Evolutionary conservation across 2,329 filamentous ascomycete species (phyloP).

Genomic region (Phyllosticta citriasiana): DNA sequence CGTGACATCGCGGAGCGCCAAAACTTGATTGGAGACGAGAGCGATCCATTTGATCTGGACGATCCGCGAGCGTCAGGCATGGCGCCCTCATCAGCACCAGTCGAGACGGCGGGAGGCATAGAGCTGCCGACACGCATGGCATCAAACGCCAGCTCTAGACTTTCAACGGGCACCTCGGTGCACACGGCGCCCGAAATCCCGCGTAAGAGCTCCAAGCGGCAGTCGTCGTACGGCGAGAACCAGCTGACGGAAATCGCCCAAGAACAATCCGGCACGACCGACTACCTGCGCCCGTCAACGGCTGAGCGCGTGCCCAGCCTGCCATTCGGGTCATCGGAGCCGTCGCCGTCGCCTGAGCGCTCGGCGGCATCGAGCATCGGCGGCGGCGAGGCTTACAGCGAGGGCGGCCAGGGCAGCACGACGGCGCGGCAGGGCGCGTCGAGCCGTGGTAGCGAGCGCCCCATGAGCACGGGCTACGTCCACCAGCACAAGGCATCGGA

Average conservation of each 20-base stretch:
- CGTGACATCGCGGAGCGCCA: background rate
- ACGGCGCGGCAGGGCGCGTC: background rate
- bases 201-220: slow-evolving; percentile 55
- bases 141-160: slow-evolving; percentile 46
- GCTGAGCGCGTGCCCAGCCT: slow-evolving; percentile 17
- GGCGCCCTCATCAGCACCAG: slow-evolving; percentile 49
- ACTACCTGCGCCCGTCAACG: slow-evolving; percentile 1
- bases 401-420: background rate
- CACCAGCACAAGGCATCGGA: slow-evolving; percentile 29
- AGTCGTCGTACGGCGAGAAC: slow-evolving; percentile 17
- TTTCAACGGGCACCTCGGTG: slow-evolving; percentile 14
- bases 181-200: slow-evolving; percentile 42
- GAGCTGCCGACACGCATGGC: slow-evolving; percentile 54
- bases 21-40: slow-evolving; percentile 24
- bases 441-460: slow-evolving; percentile 15
- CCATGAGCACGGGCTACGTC: slow-evolving; percentile 28
- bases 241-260: slow-evolving; percentile 23
- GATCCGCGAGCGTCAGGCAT: slow-evolving; percentile 37
- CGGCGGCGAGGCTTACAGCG: background rate
- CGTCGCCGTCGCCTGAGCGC: slow-evolving; percentile 26
- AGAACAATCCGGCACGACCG: slow-evolving; percentile 11
- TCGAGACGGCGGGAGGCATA: slow-evolving; percentile 50
- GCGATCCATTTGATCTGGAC: slow-evolving; percentile 34
- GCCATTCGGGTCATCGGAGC: slow-evolving; percentile 27
- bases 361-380: slow-evolving; percentile 24